Evolutionary conservation across 495 filamentous ascomycete species (phyloP).

Genomic region (Talaromyces wortmannii): DNA sequence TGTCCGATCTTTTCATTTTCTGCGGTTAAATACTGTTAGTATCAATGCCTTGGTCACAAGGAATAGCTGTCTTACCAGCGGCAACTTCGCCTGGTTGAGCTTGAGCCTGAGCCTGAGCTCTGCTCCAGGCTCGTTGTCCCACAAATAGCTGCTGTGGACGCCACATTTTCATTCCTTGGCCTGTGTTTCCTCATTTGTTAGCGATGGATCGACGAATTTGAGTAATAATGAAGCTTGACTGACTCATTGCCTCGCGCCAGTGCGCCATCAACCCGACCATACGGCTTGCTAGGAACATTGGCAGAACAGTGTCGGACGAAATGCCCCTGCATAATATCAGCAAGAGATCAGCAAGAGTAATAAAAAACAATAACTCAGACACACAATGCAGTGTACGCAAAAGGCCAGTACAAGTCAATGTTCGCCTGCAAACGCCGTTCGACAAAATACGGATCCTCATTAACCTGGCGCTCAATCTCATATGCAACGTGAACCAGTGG

Average conservation of each 20-base stretch:
- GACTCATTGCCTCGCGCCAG: slow-evolving; percentile 36
- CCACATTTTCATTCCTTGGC: no score
- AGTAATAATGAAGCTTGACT: slow-evolving; percentile 3
- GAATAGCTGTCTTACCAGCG: no score
- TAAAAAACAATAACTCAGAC: background rate
- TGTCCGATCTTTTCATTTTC: no score
- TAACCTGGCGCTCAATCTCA: slow-evolving; percentile 39
- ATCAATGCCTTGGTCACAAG: no score
- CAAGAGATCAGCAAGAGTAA: background rate
- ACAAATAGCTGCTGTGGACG: no score
- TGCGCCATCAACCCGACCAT: slow-evolving; percentile 35
- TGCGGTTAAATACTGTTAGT: no score
- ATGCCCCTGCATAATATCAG: slow-evolving; percentile 16
- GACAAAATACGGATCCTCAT: slow-evolving; percentile 37
- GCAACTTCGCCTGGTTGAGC: no score
- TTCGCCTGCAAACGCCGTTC: slow-evolving; percentile 38
- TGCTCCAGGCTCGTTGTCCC: no score
- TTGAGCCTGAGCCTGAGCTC: no score
- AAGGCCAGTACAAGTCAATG: slow-evolving; percentile 42
- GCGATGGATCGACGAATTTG: no score
- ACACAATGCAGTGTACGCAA: slow-evolving; percentile 42
- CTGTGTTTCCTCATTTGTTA: no score
- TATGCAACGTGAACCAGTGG: slow-evolving; percentile 36
- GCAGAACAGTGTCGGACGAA: slow-evolving; percentile 27
- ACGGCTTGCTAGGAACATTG: slow-evolving; percentile 25